These are phyloP conservation scores for Puccinia triticina DNA, from an alignment of 1,284 basidiomycete species.

Conservation along the genomic window DNA sequence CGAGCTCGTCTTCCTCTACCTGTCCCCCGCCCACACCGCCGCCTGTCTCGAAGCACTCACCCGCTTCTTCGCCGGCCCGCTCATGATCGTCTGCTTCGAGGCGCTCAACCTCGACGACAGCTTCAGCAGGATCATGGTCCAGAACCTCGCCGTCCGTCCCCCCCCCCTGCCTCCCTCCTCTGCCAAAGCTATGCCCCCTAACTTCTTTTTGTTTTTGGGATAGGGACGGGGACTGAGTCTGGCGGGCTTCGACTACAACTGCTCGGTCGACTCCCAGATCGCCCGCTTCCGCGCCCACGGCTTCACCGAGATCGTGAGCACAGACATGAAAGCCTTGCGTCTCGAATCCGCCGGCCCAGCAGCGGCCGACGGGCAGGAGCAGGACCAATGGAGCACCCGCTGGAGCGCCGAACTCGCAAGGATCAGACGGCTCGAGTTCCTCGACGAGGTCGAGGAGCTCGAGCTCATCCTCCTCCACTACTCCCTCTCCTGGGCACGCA, in stretches of 20 bases:
- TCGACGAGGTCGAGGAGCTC: slow-evolving; percentile 90
- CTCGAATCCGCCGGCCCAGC: too few relatives aligned
- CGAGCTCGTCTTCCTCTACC: slow-evolving; percentile 91
- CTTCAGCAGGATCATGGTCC: slow-evolving; percentile 84
- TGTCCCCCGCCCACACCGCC: slow-evolving; percentile 68
- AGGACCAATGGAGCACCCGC: background rate
- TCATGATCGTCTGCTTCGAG: slow-evolving; percentile 72
- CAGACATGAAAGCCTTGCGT: slow-evolving; percentile 29
- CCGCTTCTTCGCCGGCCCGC: slow-evolving; percentile 63
- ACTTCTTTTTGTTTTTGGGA: slow-evolving; percentile 66
- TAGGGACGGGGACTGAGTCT: slow-evolving; percentile 58
- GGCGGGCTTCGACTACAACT: background rate
- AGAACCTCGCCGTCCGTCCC: slow-evolving; percentile 73
- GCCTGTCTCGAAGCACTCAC: slow-evolving; percentile 76
- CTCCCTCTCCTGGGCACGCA: slow-evolving; percentile 74
- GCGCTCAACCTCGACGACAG: slow-evolving; percentile 82
- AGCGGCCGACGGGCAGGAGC: background rate
- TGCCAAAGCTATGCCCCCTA: slow-evolving; percentile 71
- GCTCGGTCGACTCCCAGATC: slow-evolving; percentile 9
- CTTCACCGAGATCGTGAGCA: slow-evolving; percentile 30
- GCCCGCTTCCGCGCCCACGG: slow-evolving; percentile 3
- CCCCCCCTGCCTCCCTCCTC: slow-evolving; percentile 67
- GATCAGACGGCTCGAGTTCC: slow-evolving; percentile 74
- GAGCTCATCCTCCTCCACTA: slow-evolving; percentile 84
- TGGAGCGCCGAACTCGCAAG: slow-evolving; percentile 61